phyloP scores from a whole-genome alignment of 108 stramenopile genomes.

The Schizochytrium sp. region DNA sequence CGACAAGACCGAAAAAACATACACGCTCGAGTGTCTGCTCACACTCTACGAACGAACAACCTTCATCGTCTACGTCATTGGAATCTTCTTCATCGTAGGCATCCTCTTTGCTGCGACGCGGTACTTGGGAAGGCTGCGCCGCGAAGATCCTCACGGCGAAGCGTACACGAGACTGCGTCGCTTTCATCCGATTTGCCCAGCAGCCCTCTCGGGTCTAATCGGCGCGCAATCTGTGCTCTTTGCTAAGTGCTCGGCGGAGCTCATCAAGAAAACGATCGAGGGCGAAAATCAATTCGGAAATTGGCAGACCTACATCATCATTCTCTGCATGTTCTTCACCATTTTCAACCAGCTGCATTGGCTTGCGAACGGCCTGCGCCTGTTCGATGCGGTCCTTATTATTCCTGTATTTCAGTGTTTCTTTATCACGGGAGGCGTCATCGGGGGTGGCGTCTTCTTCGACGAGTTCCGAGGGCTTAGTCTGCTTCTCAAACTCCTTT shows the following conservation, averaged over 20 bases:
- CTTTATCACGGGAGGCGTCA: conserved; percentile 18
- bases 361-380: conserved; percentile 16
- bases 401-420: conserved; percentile 28
- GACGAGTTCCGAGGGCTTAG: not conserved
- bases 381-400: conserved; percentile 23
- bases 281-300: conserved; percentile 20
- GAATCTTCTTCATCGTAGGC: not conserved
- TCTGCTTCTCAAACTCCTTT: not conserved
- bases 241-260: conserved; percentile 27
- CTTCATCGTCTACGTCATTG: conserved; percentile 7
- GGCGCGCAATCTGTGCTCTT: conserved; percentile 28
- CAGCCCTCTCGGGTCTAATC: not conserved
- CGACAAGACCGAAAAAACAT: not conserved
- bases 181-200: conserved; percentile 20
- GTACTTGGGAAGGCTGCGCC: not conserved
- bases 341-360: conserved; percentile 24
- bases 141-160: not conserved
- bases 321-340: conserved; percentile 17
- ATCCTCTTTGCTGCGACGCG: not conserved
- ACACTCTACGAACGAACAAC: not conserved
- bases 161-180: not conserved
- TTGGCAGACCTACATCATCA: conserved; percentile 9
- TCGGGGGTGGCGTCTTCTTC: conserved; percentile 25
- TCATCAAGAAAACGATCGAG: conserved; percentile 10
- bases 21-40: not conserved